Evolutionary conservation across 2,329 filamentous ascomycete genomes (phyloP).

Genomic region (Cadophora luteo-olivacea): DNA sequence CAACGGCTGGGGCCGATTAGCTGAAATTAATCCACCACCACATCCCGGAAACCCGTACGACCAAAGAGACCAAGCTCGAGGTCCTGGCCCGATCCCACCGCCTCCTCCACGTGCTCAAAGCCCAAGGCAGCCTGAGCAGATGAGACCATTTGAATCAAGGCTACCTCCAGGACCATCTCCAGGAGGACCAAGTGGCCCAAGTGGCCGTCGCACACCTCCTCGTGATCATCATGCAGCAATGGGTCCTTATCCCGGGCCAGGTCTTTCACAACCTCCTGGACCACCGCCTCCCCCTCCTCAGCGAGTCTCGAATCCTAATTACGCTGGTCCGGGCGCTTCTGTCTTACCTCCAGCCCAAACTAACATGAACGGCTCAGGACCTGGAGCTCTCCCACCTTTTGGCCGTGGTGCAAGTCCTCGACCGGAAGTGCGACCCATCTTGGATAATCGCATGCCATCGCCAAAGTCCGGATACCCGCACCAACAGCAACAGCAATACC

Average conservation of each 20-base stretch:
- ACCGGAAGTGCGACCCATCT: conserved; percentile 81
- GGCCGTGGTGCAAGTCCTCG: conserved; percentile 77
- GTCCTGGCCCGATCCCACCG: conserved; percentile 68
- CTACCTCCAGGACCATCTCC: conserved; percentile 64
- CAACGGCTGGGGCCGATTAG: conserved; percentile 70
- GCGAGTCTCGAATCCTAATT: conserved; percentile 66
- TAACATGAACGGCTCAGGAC: conserved; percentile 42
- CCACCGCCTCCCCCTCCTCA: conserved; percentile 54
- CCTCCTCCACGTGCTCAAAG: conserved; percentile 66
- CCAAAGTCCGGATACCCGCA: conserved; percentile 86
- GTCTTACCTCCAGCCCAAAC: conserved; percentile 52
- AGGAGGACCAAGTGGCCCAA: conserved; percentile 60
- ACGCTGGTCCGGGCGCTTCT: conserved; percentile 55
- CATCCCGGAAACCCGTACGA: conserved; percentile 85
- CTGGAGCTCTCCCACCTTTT: conserved; percentile 68
- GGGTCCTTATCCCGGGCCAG: conserved; percentile 42
- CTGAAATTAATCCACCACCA: conserved; percentile 78
- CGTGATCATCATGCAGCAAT: conserved; percentile 46
- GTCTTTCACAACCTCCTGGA: conserved; percentile 53
- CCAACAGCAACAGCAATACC: conserved; percentile 78
- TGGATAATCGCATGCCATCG: conserved; percentile 89
- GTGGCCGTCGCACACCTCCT: conserved; percentile 62
- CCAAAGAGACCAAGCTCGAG: conserved; percentile 74
- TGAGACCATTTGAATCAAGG: conserved; percentile 60
- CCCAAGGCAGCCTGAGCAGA: conserved; percentile 75